Base-by-base conservation (phyloP, 306 rosid genomes). In the Begonia peltatifolia region DNA sequence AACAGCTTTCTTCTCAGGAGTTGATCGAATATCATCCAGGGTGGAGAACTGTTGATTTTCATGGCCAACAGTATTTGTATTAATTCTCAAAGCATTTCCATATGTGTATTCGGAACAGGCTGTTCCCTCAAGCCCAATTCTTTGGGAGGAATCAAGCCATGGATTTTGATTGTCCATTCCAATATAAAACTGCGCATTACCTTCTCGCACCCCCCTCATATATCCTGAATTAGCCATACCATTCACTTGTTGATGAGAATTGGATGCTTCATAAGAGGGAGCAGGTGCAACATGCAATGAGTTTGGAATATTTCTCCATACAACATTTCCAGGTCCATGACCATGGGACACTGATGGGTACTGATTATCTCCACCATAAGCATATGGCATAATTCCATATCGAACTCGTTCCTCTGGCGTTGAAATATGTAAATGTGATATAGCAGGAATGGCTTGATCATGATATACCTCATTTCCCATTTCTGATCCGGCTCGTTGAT, bases 121-220 rank as follows among this genome's bases (percentile, higher is more conserved):
- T 56, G 69, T 42, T 48, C 86, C 86, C 18, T 86, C 94, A 46
- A 69, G 61, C 50, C 86, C 86, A 42, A 70, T 50, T 66, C 72
- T 81, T 55, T 68, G 81, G n/a, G 93, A 63, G 51, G 93, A 77
- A 14, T 92, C 99, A 58, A 67, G 74, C 84, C 82, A 63, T 46
- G 59, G 75, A 77, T 55, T 79, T 72, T 70, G 94, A 72, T 68
- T 68, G 52, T 79, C 99, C 50, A 70, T 47, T 17, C 82, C 78
- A 47, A 73, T 10, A 57, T 71, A 76, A 66, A 76, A 55, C 51
- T 81, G 73, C 47, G 94, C 82, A 77, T 79, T 83, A 15, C 80
- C 87, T 56, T 79, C 93, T 43, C 69, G 36, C 20, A 58, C 52
- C n/a, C 72, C 76, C 72, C 78, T 73, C 20, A 73, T 48, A 48